A percentile compares a stretch with the other conserved stretches of the same genome.
phyloP scores from a whole-genome alignment of 805 yeast species.

The Ogataea degrootiae region DNA sequence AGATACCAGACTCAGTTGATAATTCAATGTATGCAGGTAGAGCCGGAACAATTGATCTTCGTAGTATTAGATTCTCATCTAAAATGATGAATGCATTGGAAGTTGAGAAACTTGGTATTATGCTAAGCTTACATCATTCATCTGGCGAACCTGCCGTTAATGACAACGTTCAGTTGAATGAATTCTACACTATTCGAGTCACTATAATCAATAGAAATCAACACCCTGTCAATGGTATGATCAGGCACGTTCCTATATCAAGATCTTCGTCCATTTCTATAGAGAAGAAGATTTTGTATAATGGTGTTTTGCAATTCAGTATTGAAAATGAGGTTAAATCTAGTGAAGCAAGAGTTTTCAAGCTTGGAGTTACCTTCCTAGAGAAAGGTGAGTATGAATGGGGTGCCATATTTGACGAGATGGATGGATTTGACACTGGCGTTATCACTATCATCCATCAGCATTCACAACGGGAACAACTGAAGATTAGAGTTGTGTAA shows the following conservation, averaged over 20 bases:
- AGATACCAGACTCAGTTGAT: conserved; percentile 20
- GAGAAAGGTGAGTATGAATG: conserved; percentile 82
- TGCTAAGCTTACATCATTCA: conserved; percentile 28
- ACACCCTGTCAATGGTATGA: conserved; percentile 43
- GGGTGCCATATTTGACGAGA: conserved; percentile 58
- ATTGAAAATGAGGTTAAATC: conserved; percentile 39
- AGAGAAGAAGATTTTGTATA: conserved; percentile 59
- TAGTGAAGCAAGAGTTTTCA: conserved; percentile 36
- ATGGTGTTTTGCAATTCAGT: conserved; percentile 66
- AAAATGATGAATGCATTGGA: conserved; percentile 54
- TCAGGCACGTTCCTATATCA: conserved; percentile 54
- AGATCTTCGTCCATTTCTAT: conserved; percentile 25
- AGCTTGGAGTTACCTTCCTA: conserved; percentile 57
- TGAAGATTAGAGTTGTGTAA: conserved; percentile 24
- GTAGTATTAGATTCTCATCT: conserved; percentile 59
- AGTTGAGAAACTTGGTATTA: conserved; percentile 42
- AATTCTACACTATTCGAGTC: conserved; percentile 47
- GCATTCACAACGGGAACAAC: conserved; percentile 35
- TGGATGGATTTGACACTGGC: conserved; percentile 24
- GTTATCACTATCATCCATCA: conserved; percentile 25
- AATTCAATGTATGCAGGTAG: conserved; percentile 32
- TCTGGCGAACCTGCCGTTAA: conserved; percentile 14
- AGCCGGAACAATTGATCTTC: conserved; percentile 57
- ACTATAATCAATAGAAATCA: conserved; percentile 45
- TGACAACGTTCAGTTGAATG: conserved; percentile 37